Evolutionary conservation across 192 early-diverging fungal species (phyloP).

Genomic region (Backusella luteola): DNA sequence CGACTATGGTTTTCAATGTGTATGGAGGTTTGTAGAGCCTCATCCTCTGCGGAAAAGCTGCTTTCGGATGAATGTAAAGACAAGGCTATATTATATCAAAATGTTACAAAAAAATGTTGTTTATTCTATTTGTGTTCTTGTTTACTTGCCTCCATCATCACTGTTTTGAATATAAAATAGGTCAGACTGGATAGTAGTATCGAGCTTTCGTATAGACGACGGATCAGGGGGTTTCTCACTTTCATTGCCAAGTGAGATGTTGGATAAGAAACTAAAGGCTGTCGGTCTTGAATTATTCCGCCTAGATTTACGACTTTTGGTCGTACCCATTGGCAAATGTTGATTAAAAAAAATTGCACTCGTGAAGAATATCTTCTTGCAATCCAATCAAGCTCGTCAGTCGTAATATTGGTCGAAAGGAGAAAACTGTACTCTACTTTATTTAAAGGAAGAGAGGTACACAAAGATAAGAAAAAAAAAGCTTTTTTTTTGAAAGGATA

Average conservation of each 20-base stretch:
- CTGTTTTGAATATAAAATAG: slow-evolving; percentile 2
- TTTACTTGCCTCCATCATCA: not conserved
- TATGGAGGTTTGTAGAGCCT: slow-evolving; percentile 5
- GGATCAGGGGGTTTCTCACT: slow-evolving; percentile 1
- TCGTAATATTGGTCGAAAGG: not conserved
- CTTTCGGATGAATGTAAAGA: slow-evolving; percentile 36
- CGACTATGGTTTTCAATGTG: not conserved
- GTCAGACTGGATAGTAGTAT: not conserved
- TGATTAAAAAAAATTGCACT: slow-evolving; percentile 1
- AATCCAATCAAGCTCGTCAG: not conserved
- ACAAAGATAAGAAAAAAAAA: not conserved
- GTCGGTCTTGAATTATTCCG: slow-evolving; percentile 31
- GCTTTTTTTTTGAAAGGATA: not conserved
- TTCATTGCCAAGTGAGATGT: slow-evolving; percentile 34
- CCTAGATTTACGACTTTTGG: slow-evolving; percentile 35
- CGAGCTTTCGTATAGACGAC: slow-evolving; percentile 3
- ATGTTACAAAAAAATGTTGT: not conserved
- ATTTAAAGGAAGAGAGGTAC: not conserved
- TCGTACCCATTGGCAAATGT: slow-evolving; percentile 30
- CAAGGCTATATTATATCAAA: slow-evolving; percentile 2
- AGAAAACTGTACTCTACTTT: not conserved
- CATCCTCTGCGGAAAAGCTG: slow-evolving; percentile 26
- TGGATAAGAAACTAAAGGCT: slow-evolving; percentile 36
- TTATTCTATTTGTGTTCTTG: not conserved
- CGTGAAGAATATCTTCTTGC: slow-evolving; percentile 15